Evolutionary conservation across 768 basidiomycete genomes (phyloP).

Genomic region (Suillus subaureus): DNA sequence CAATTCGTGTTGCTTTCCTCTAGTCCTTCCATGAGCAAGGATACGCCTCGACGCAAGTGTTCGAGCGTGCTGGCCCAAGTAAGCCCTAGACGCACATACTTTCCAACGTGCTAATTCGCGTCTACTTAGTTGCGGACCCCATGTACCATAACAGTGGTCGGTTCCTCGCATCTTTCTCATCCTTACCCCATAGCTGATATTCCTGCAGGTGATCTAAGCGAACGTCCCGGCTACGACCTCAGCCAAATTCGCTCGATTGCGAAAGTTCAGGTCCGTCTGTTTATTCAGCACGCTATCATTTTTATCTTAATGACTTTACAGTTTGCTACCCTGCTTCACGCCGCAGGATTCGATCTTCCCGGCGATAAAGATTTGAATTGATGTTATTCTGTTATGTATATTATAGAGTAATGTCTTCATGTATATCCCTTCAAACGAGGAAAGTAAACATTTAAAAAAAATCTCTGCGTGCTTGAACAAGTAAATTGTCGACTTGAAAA

Average conservation of each 20-base stretch:
- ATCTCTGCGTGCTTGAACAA: too few species aligned
- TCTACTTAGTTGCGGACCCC: constrained; percentile 70
- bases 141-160: constrained; percentile 86
- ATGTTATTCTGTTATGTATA: neutral
- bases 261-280: constrained; percentile 72
- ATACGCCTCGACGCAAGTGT: constrained; percentile 85
- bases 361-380: constrained; percentile 10
- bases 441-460: neutral
- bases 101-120: constrained; percentile 6
- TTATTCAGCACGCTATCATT: neutral
- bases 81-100: constrained; percentile 22
- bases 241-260: constrained; percentile 82
- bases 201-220: constrained; percentile 68
- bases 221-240: constrained; percentile 81
- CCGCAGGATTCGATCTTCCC: constrained; percentile 58
- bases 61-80: constrained; percentile 83
- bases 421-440: neutral
- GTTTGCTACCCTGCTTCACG: constrained; percentile 73
- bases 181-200: neutral
- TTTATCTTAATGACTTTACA: constrained; percentile 23
- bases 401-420: neutral
- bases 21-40: constrained; percentile 83
- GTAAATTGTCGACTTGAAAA: too few species aligned
- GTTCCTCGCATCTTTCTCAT: constrained; percentile 14
- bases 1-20: constrained; percentile 9